Percentiles rank a stretch among this genome's conserved stretches.
Evolutionary conservation across 306 rosid species (phyloP).

Genomic region (Carpinus viminea): DNA sequence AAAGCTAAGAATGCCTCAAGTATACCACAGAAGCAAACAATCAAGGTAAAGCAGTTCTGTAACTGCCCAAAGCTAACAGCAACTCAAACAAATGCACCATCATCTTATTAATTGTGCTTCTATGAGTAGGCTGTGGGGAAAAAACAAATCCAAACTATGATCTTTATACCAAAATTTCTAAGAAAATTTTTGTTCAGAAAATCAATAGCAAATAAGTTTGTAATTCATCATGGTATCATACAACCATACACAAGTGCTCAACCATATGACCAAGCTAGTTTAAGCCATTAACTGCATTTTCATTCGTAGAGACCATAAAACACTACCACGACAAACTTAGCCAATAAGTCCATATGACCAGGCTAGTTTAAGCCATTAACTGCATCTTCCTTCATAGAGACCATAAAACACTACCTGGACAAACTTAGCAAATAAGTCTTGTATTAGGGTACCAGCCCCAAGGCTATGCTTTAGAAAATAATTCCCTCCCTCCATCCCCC

Average conservation of each 20-base stretch:
- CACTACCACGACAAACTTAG: constrained; percentile 11
- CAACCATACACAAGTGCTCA: not conserved
- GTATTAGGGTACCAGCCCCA: constrained; percentile 14
- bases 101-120: constrained; percentile 6
- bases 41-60: constrained; percentile 10
- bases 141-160: constrained; percentile 8
- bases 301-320: not conserved
- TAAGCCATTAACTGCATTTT: constrained; percentile 9
- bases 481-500: not conserved
- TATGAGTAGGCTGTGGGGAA: constrained; percentile 5
- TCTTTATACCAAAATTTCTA: constrained; percentile 9
- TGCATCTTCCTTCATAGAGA: not conserved
- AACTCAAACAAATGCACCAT: constrained; percentile 11
- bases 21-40: not conserved
- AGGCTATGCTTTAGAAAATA: not conserved
- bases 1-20: constrained; percentile 25
- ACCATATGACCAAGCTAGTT: not conserved
- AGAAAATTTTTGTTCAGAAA: not conserved
- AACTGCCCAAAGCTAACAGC: constrained; percentile 21
- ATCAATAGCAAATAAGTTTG: not conserved
- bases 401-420: not conserved
- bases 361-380: constrained; percentile 5
- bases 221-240: not conserved
- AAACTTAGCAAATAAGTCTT: constrained; percentile 8
- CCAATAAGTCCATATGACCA: not conserved